phyloP scores from a whole-genome alignment of 140 eudicot species.

The Oenanthe javanica region DNA sequence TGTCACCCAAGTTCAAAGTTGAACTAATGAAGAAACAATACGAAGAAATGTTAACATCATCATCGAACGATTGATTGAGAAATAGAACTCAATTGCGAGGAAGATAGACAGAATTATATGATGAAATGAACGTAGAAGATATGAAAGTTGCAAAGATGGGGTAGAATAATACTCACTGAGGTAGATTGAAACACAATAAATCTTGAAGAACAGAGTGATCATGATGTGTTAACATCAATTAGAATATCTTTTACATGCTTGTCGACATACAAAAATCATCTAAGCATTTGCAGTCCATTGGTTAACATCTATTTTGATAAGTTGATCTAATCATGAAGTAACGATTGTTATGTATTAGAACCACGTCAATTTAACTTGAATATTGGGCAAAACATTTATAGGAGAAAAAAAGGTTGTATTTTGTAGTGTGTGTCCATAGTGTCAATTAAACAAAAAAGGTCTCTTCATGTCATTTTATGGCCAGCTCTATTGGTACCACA shows the following conservation, averaged over 20 bases:
- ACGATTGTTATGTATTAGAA: not conserved
- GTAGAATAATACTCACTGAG: not conserved
- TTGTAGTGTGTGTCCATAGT: not conserved
- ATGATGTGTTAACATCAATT: not conserved
- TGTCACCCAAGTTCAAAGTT: not conserved
- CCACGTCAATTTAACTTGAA: not conserved
- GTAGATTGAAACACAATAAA: not conserved
- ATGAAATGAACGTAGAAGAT: not conserved
- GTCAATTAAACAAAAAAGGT: not conserved
- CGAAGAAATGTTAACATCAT: not conserved
- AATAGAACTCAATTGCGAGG: not conserved
- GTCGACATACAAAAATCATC: not conserved
- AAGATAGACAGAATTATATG: not conserved
- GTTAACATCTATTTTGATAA: not conserved
- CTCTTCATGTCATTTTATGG: not conserved
- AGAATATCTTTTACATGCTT: not conserved
- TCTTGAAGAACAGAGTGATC: not conserved
- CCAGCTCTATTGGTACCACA: not conserved
- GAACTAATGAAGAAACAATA: not conserved
- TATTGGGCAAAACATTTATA: not conserved
- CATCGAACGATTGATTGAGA: not conserved
- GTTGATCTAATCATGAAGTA: not conserved
- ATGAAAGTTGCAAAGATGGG: not conserved
- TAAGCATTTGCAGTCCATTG: not conserved
- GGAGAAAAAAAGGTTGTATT: not conserved